Evolutionary conservation across 176 grass and related monocot genomes (phyloP).

Genomic region (Neostapfia colusana): DNA sequence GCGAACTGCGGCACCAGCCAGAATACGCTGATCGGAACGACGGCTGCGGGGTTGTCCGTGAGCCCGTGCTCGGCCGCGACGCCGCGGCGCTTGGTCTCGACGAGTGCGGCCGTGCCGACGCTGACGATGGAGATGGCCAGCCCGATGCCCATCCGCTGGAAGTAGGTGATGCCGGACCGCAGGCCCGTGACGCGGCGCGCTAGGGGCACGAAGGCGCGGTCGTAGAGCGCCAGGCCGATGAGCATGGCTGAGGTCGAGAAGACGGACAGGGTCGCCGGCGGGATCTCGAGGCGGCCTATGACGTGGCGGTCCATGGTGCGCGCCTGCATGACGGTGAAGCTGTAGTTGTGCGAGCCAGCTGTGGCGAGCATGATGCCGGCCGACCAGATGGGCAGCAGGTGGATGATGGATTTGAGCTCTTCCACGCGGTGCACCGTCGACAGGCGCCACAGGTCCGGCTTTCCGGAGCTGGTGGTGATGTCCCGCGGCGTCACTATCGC

Average conservation of each 20-base stretch:
- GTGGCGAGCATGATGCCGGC: slow-evolving; percentile 46
- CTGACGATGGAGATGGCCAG: slow-evolving; percentile 53
- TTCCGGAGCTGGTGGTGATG: slow-evolving; percentile 11
- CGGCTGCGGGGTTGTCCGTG: slow-evolving; percentile 16
- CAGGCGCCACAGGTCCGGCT: slow-evolving; percentile 51
- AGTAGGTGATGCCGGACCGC: slow-evolving; percentile 61
- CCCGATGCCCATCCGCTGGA: slow-evolving; percentile 74
- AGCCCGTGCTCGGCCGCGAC: slow-evolving; percentile 48
- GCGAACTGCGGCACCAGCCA: slow-evolving; percentile 84
- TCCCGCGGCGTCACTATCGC: slow-evolving; percentile 51
- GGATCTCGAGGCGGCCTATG: slow-evolving; percentile 46
- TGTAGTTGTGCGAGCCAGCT: slow-evolving; percentile 44
- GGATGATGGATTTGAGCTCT: slow-evolving; percentile 76
- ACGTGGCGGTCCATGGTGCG: slow-evolving; percentile 69
- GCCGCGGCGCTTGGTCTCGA: slow-evolving; percentile 57
- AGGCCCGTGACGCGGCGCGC: slow-evolving; percentile 58
- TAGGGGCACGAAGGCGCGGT: slow-evolving; percentile 61
- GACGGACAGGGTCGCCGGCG: slow-evolving; percentile 58
- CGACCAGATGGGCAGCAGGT: slow-evolving; percentile 77
- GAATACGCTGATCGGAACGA: slow-evolving; percentile 67
- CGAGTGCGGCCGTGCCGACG: slow-evolving; percentile 61
- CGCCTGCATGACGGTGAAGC: slow-evolving; percentile 59
- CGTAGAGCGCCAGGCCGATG: slow-evolving; percentile 51
- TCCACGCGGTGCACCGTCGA: slow-evolving; percentile 76
- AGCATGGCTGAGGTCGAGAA: slow-evolving; percentile 53